Evolutionary conservation across 306 rosid genomes (phyloP).

Genomic region (Lotus japonicus): DNA sequence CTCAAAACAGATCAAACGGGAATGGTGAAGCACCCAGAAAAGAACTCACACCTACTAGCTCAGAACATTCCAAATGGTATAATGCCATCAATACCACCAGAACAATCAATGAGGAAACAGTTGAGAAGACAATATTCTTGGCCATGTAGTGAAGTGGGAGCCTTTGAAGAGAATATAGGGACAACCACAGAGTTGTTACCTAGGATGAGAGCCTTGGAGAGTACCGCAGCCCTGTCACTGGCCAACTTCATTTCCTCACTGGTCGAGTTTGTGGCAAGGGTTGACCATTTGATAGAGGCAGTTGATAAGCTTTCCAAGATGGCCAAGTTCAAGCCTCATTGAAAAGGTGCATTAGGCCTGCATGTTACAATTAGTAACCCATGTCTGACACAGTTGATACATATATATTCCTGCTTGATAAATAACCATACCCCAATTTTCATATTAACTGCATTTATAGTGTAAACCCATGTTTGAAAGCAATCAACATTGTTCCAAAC

Average conservation of each 20-base stretch:
- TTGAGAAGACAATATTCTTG: conserved; percentile 58
- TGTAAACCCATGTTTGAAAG: too few relatives aligned
- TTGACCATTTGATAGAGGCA: conserved; percentile 64
- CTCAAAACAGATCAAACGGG: not conserved
- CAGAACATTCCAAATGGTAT: not conserved
- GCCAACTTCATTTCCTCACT: conserved; percentile 60
- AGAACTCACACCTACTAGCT: not conserved
- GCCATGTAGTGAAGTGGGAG: conserved; percentile 52
- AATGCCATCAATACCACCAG: not conserved
- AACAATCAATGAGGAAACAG: conserved; percentile 35
- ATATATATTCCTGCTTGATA: not conserved
- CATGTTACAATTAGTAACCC: not conserved
- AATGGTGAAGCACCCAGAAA: conserved; percentile 1
- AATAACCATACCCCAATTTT: not conserved
- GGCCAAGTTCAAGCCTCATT: conserved; percentile 52
- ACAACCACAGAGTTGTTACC: conserved; percentile 26
- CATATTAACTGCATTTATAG: too few relatives aligned
- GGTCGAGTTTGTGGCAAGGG: conserved; percentile 71
- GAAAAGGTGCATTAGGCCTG: not conserved
- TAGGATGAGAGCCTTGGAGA: conserved; percentile 45
- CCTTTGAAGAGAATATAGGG: conserved; percentile 40
- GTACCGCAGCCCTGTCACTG: conserved; percentile 53
- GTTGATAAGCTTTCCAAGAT: conserved; percentile 57
- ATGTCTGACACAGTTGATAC: not conserved
- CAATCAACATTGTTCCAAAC: too few relatives aligned